A percentile compares a stretch with the other conserved stretches of the same genome.
These are phyloP conservation scores for Phaffia tasmanica DNA, from an alignment of 768 basidiomycete species.

Conservation along the genomic window DNA sequence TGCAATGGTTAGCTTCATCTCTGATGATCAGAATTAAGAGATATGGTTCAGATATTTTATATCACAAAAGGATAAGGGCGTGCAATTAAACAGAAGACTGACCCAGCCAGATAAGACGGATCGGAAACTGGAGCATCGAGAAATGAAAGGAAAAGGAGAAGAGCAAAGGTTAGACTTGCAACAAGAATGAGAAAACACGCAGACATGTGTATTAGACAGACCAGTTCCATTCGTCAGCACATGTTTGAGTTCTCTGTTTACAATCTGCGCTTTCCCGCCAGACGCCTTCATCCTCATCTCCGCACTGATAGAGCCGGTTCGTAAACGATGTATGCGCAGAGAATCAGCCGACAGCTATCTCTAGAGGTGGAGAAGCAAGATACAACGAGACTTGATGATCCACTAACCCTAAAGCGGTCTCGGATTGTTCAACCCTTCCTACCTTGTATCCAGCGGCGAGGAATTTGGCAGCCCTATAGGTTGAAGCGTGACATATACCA, in stretches of 20 bases:
- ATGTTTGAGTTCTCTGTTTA: constrained; percentile 80
- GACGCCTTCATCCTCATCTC: constrained; percentile 60
- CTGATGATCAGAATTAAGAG: too few relatives aligned
- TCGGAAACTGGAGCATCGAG: constrained; percentile 53
- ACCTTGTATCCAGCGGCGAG: constrained; percentile 55
- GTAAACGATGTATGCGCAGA: too few relatives aligned
- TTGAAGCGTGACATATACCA: background rate
- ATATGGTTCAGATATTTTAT: too few relatives aligned
- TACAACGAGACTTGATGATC: background rate
- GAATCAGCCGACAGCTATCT: too few relatives aligned
- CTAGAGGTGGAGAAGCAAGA: too few relatives aligned
- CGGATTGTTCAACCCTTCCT: constrained; percentile 89
- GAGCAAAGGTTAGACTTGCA: background rate
- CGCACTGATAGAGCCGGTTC: constrained; percentile 39
- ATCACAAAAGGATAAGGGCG: too few relatives aligned
- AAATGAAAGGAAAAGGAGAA: background rate
- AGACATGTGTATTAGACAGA: background rate
- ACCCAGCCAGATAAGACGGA: constrained; percentile 65
- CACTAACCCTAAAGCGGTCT: constrained; percentile 72
- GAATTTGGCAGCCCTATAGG: constrained; percentile 38
- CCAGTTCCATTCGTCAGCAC: constrained; percentile 87
- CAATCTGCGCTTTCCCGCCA: constrained; percentile 57
- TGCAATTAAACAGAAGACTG: too few relatives aligned
- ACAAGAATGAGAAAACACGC: too few relatives aligned
- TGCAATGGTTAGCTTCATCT: constrained; percentile 90